These are phyloP conservation scores for Zygosaccharomyces sapae DNA, from an alignment of 1,139 yeast species.

Conservation along the genomic window DNA sequence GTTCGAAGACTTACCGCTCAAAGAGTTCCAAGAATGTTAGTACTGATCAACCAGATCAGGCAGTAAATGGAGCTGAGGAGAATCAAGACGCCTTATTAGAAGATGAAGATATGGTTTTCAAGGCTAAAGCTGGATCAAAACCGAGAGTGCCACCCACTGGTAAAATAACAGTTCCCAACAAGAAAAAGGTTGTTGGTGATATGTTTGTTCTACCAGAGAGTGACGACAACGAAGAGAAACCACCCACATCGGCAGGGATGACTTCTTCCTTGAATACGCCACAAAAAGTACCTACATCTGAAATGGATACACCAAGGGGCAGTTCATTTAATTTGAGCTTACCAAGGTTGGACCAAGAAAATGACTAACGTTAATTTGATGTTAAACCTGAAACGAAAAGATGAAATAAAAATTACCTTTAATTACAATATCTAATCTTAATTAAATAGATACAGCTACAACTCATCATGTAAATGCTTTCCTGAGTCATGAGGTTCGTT, in stretches of 20 bases:
- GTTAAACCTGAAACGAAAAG: not conserved
- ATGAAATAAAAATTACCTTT: not conserved
- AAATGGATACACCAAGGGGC: constrained; percentile 10
- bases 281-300: constrained; percentile 5
- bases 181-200: constrained; percentile 55
- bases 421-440: not conserved
- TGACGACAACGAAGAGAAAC: constrained; percentile 9
- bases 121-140: constrained; percentile 71
- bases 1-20: constrained; percentile 43
- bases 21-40: constrained; percentile 50
- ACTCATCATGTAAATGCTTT: constrained; percentile 6
- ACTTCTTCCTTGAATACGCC: constrained; percentile 1
- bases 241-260: not conserved
- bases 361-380: not conserved
- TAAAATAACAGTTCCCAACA: constrained; percentile 60
- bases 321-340: constrained; percentile 16
- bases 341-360: constrained; percentile 9
- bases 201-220: constrained; percentile 48
- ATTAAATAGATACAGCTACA: constrained; percentile 4
- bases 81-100: constrained; percentile 47
- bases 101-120: constrained; percentile 72
- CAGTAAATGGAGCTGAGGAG: constrained; percentile 17
- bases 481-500: not conserved
- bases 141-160: constrained; percentile 94
- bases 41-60: constrained; percentile 35